Evolutionary conservation across 2,329 filamentous ascomycete genomes (phyloP), one percentile per base, ranked within the genome.

Genomic region (Periconia macrospinosa): DNA sequence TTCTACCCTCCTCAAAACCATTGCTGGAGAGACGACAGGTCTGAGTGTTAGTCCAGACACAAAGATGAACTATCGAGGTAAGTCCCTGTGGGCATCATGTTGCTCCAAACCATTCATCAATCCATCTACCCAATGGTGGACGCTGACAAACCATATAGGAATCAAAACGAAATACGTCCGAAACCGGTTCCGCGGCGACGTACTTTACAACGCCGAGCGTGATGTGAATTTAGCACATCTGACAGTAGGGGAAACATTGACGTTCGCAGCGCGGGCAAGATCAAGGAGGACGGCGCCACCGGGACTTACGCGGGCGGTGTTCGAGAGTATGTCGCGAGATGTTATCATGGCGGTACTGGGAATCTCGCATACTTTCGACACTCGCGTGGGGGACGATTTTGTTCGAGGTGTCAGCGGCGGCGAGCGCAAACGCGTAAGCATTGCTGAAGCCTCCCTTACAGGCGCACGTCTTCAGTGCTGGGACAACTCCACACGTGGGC

Each of bases 151-250:
- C n/a, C n/a, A n/a, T n/a, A n/a, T 33, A 33, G 30, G 30, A 13
- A 33, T 33, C 30, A 33, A 33, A 33, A 33, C 30, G 30, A 33
- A 33, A 33, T 33, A 33, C 30, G 30, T 33, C 30, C 30, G 30
- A 33, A 41, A 7, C 8, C 40, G 40, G 15, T 43, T 43, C 41
- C 17, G 41, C 13, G 90, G 91, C 60, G 90, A 95, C 75, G 89
- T 89, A 56, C 92, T 94, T 70, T 94, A 94, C 75, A 92, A 89
- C 0, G 89, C 89, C 55, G 90, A 93, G 71, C 86, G 90, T 35
- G 91, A 95, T 69, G 86, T 89, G 3, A 89, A 92, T 74, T 92
- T 92, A 67, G 88, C 89, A 13, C 83, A 86, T 75, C 75, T 93
- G 63, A 86, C 84, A 1, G 89, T 93, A 42, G 89, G 89, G 47